Conservation (phyloP, 2,329 filamentous ascomycete species). For the Sphaerostilbella broomeana region DNA sequence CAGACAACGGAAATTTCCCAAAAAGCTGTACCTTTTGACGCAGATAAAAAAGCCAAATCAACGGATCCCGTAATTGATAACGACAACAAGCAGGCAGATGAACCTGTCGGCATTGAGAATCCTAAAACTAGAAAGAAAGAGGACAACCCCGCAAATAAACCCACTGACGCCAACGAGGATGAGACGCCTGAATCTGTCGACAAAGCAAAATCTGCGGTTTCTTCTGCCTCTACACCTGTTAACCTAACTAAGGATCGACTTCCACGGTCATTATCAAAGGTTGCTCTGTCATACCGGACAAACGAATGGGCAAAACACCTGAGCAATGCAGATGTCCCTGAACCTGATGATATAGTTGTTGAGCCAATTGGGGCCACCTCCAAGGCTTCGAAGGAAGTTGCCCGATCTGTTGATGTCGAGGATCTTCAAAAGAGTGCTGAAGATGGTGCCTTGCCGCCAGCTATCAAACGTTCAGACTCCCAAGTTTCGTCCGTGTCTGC, state of each 20-base stretch:
- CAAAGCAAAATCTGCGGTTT: slow-evolving; percentile 35
- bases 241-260: slow-evolving; percentile 56
- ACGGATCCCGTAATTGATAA: too few species aligned
- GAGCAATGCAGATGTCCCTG: slow-evolving; percentile 66
- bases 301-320: slow-evolving; percentile 97
- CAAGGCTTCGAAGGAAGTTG: slow-evolving; percentile 36
- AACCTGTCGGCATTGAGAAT: neutral
- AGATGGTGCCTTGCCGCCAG: slow-evolving; percentile 36
- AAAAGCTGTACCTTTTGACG: neutral
- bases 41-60: too few species aligned
- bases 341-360: slow-evolving; percentile 53
- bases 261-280: slow-evolving; percentile 64
- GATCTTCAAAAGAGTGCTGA: slow-evolving; percentile 59
- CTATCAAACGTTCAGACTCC: slow-evolving; percentile 25
- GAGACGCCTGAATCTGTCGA: slow-evolving; percentile 20
- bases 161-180: slow-evolving; percentile 10
- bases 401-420: slow-evolving; percentile 56
- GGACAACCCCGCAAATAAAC: slow-evolving; percentile 4
- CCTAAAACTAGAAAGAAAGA: too few species aligned
- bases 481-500: slow-evolving; percentile 20
- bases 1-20: too few species aligned
- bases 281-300: slow-evolving; percentile 78
- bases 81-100: neutral
- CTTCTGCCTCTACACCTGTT: slow-evolving; percentile 36
- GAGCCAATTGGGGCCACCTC: slow-evolving; percentile 26